Evolutionary conservation across 2,329 filamentous ascomycete species (phyloP), one percentile per base, ranked within the genome.

Genomic region (Paraphoma chrysanthemicola): DNA sequence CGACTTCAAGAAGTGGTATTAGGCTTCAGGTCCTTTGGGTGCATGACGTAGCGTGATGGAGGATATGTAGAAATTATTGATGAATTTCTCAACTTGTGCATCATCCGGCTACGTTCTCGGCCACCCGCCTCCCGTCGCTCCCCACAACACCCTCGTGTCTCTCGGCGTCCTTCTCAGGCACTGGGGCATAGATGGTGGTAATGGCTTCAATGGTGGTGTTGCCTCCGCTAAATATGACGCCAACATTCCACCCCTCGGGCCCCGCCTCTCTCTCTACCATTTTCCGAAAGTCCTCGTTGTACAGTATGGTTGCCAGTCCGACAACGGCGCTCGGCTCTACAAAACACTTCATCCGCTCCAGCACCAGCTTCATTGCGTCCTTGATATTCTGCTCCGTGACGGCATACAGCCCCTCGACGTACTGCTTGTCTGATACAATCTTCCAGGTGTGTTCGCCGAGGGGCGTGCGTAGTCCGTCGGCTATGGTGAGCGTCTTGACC

Each of bases 291-390:
- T 93, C 91, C 77, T 96, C 91, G 73, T 97, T 90, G 63, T 87
- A 97, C 64, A 98, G 79, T 50, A 88, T 89, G 7, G 91, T 90
- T 0, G 94, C 95, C 57, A 98, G 76, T 1, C 88, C 86, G n/a
- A 97, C 93, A 2, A 89, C 92, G 0, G 90, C 87, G 76, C 90
- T 93, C 18, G 94, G 94, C 82, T 98, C 94, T 11, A 97, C 88
- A 18, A 97, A 87, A 45, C 96, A 80, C 85, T 98, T 97, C 83
- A 95, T 87, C 55, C 93, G 81, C 84, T 98, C 94, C 60, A 93
- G 80, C 33, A 96, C 89, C 59, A 98, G 77, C 59, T 85, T 80
- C 85, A 97, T 84, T 11, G 93, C 90, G 18, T 81, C 83, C 69
- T 85, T 84, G 74, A 98, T 97, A 81, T 97, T 87, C 52, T 89